Base-by-base conservation (phyloP, 768 basidiomycete species). In the Sarcomyxa edulis region DNA sequence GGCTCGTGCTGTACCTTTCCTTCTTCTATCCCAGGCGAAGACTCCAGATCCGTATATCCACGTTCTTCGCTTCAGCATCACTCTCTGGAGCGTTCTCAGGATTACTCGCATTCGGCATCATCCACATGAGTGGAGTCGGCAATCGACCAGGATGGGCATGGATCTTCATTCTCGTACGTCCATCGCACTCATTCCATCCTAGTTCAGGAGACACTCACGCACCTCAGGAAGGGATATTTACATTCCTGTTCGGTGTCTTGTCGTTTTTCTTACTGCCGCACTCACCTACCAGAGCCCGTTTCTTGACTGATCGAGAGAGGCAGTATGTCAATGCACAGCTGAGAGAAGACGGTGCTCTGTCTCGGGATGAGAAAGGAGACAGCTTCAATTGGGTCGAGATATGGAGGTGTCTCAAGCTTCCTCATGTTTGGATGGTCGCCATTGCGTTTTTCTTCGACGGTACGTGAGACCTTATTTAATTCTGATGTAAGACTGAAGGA, bases 71-170 rank as follows among this genome's bases (percentile, higher is more conserved):
- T 6, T 59, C 70, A 1, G 66, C 77, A 2, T 76, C 76, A 1
- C 60, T 80, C 16, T 75, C 82, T 0, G 79, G 79, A 3, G 78
- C 79, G 0, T 82, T 84, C 49, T 81, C 78, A 1, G 83, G 84
- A 23, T 64, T 86, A 4, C 68, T 88, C 16, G 81, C 84, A 0
- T 67, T 72, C 31, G 79, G 74, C 1, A 82, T 88, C 49, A 68
- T 76, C 39, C 63, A 76, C 26, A 77, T 86, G 72, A 50, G 82
- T 35, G 78, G 79, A 8, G 55, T 72, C 7, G 66, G 69, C 0
- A 56, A 66, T 2, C 68, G 68, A 28, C n/a, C n/a, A n/a, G n/a
- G n/a, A n/a, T n/a, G n/a, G n/a, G n/a, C n/a, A n/a, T n/a, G n/a
- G n/a, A n/a, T n/a, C n/a, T n/a, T n/a, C n/a, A n/a, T n/a, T n/a